Conservation (phyloP, 2,329 filamentous ascomycete genomes). For the Sphaerostilbella broomeana region DNA sequence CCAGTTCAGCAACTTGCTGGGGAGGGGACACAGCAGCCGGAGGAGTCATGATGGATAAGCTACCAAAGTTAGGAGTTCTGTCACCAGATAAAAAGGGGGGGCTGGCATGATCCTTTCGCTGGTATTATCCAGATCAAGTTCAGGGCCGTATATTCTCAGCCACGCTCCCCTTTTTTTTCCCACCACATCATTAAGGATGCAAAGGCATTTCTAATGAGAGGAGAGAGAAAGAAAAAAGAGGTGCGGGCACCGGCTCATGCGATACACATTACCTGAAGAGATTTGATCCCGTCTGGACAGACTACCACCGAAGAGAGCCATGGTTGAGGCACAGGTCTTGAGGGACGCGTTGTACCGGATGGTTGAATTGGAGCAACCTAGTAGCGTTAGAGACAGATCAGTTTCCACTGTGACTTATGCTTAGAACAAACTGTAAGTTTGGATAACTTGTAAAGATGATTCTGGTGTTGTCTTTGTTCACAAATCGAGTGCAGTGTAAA, state of each 20-base stretch:
- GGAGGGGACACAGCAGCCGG: conserved; percentile 60
- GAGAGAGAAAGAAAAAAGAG: conserved; percentile 12
- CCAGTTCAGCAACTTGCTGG: conserved; percentile 40
- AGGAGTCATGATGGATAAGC: conserved; percentile 67
- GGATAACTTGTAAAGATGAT: neutral
- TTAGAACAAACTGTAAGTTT: conserved; percentile 10
- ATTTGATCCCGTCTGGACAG: conserved; percentile 31
- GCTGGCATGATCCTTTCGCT: conserved; percentile 98
- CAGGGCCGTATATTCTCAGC: conserved; percentile 83
- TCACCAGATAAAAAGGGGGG: conserved; percentile 27
- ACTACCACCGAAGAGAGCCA: conserved; percentile 30
- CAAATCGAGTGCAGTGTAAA: neutral
- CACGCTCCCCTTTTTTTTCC: conserved; percentile 22
- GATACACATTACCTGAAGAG: conserved; percentile 39
- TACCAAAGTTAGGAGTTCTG: conserved; percentile 25
- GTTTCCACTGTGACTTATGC: neutral
- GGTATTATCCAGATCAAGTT: conserved; percentile 99
- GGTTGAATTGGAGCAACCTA: conserved; percentile 8
- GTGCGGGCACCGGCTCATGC: conserved; percentile 58
- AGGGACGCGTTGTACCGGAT: conserved; percentile 23
- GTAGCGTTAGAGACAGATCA: conserved; percentile 8
- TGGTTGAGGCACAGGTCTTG: conserved; percentile 17
- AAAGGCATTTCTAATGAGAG: conserved; percentile 3
- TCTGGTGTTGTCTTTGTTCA: neutral
- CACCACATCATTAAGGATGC: neutral